Percentiles rank a stretch among this genome's conserved stretches.
Evolutionary conservation across 768 basidiomycete genomes (phyloP).

Genomic region (Termitomyces sp.): DNA sequence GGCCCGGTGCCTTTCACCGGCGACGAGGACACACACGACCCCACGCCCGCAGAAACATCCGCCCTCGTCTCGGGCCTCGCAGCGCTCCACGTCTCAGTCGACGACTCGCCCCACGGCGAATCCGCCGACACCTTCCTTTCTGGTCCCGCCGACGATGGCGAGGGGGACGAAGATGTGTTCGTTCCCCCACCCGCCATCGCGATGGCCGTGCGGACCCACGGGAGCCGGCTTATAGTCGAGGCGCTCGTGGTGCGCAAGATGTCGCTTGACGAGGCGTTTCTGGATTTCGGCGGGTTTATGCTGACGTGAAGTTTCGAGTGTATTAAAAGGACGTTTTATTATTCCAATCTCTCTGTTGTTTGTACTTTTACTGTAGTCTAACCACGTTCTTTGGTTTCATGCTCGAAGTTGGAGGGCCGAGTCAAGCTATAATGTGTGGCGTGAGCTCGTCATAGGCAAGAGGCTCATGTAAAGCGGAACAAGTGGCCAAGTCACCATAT

Average conservation of each 20-base stretch:
- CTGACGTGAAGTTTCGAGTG: conserved; percentile 14
- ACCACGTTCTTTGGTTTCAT: neutral
- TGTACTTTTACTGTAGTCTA: neutral
- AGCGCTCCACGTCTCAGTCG: conserved; percentile 9
- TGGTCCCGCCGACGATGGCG: conserved; percentile 1
- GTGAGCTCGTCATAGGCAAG: no score
- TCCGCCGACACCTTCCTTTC: neutral
- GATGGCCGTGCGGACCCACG: no score
- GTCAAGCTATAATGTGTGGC: no score
- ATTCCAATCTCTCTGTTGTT: neutral
- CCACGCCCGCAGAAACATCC: conserved; percentile 6
- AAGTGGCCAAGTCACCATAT: neutral
- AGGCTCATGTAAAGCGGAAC: no score
- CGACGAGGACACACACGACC: neutral
- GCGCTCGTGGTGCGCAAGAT: conserved; percentile 75
- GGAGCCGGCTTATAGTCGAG: conserved; percentile 68
- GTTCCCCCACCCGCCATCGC: no score
- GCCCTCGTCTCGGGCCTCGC: conserved; percentile 14
- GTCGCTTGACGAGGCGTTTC: conserved; percentile 66
- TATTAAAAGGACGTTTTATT: neutral
- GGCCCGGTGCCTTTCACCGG: neutral
- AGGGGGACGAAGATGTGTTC: conserved; percentile 32
- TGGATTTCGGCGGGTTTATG: conserved; percentile 68
- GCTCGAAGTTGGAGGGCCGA: no score
- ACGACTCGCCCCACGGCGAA: neutral